Evolutionary conservation across 768 basidiomycete species (phyloP), one percentile per base, ranked within the genome.

Genomic region (Gymnopilus dilepis): DNA sequence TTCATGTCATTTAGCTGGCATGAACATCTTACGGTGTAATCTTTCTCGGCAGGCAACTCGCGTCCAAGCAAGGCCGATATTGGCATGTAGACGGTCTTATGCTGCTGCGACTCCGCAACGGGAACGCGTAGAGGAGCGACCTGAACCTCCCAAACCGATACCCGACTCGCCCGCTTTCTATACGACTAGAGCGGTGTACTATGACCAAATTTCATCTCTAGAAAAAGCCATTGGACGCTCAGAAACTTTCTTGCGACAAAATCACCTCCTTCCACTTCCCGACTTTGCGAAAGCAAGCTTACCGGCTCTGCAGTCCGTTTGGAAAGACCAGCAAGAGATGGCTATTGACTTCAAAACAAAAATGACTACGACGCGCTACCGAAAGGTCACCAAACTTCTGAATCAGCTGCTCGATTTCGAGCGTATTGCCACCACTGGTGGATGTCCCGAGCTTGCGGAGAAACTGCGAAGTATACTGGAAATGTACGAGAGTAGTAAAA

Each of bases 81-180:
- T 59, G 30, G 21, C 61, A n/a, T 59, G 58, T n/a, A 47, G 31
- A 17, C 56, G 67, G 21, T 6, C 58, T 2, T 69, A 68, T 58
- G 56, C 66, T 7, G 43, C 60, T 1, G 60, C 66, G 15, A 52
- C 56, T 12, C 63, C 54, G 26, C 62, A 43, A 37, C 51, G 38
- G 17, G 55, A 57, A 28, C 48, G 34, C 13, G 51, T 61, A 51
- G 65, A 65, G 47, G 65, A 52, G 30, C 56, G 38, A 51, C 56
- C 19, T 13, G 48, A 59, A 40, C 61, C 56, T 7, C 42, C 52
- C 9, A 73, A 73, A 61, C 65, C 70, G 12, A 64, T 72, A 58
- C 93, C 93, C 0, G 74, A 81, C 19, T 90, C 92, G 7, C 86
- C 93, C 21, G 86, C 85, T 50, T 96, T 95, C 77, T 97, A 92